A percentile compares a stretch with the other conserved stretches of the same genome.
Evolutionary conservation across 345 rosid genomes (phyloP).

Genomic region (Reutealis trisperma): DNA sequence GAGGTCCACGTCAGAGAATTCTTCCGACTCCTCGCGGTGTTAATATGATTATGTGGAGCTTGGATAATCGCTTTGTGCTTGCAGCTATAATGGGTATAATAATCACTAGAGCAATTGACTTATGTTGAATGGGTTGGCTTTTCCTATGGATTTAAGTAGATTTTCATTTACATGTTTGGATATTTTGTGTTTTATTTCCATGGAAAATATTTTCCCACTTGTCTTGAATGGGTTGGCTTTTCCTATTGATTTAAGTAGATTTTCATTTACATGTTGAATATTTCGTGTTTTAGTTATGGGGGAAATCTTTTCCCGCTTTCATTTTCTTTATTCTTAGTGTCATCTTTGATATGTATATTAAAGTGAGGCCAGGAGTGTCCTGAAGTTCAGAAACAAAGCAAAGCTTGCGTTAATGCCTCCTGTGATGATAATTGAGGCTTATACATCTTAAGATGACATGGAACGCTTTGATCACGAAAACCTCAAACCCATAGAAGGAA

Average conservation of each 20-base stretch:
- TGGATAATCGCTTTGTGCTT: slow-evolving; percentile 98
- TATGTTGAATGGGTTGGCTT: neutral
- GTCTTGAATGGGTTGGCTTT: neutral
- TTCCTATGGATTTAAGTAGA: neutral
- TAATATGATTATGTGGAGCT: slow-evolving; percentile 97
- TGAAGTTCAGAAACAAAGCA: neutral
- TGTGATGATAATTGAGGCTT: neutral
- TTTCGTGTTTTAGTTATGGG: slow-evolving; percentile 2
- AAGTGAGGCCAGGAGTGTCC: neutral
- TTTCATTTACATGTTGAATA: neutral
- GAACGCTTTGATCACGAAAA: neutral
- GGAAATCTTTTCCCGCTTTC: neutral
- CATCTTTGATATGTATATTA: neutral
- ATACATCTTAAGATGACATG: neutral
- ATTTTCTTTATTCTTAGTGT: neutral
- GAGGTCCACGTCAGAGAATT: slow-evolving; percentile 97
- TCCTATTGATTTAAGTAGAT: neutral
- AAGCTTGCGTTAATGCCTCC: neutral
- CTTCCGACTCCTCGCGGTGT: slow-evolving; percentile 99
- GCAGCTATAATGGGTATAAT: slow-evolving; percentile 97
- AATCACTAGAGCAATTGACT: neutral
- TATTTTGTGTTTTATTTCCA: slow-evolving; percentile 1
- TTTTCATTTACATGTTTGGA: neutral
- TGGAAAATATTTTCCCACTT: neutral
- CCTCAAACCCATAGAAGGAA: neutral